Evolutionary conservation across 2,329 filamentous ascomycete species (phyloP).

Genomic region (Lachnum nothofagi): DNA sequence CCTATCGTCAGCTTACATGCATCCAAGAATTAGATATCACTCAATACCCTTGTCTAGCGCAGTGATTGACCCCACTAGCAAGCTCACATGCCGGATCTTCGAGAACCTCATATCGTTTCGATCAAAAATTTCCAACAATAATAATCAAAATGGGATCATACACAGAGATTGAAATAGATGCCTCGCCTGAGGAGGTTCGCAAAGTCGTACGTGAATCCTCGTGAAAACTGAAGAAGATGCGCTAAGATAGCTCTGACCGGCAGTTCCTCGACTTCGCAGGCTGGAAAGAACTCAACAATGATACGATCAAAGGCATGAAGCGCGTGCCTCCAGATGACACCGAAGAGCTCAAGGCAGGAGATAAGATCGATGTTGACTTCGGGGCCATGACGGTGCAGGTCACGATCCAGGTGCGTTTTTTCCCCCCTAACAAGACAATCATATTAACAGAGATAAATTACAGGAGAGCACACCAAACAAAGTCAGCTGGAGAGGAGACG

Average conservation of each 20-base stretch:
- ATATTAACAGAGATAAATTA: not conserved
- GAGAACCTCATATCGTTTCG: not conserved
- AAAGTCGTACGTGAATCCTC: slow-evolving; percentile 6
- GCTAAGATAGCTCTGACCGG: not conserved
- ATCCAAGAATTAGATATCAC: slow-evolving; percentile 1
- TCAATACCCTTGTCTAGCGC: not conserved
- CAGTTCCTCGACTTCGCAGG: slow-evolving; percentile 14
- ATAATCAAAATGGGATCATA: slow-evolving; percentile 22
- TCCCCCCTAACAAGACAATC: not conserved
- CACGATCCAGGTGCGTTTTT: no score
- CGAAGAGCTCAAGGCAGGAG: no score
- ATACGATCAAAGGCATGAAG: no score
- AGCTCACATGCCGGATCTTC: no score
- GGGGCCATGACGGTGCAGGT: no score
- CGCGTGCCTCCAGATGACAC: no score
- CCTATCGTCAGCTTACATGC: no score
- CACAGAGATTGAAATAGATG: slow-evolving; percentile 37
- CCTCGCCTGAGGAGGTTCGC: slow-evolving; percentile 10
- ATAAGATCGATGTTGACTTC: no score
- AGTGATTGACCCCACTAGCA: no score
- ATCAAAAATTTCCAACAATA: not conserved
- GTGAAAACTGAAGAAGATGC: not conserved
- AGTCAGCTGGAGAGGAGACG: slow-evolving; percentile 21
- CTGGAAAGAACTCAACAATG: no score
- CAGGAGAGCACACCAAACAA: slow-evolving; percentile 16